Base-by-base conservation (phyloP, 371 early-diverging fungal species). In the Basidiobolus meristosporus region DNA sequence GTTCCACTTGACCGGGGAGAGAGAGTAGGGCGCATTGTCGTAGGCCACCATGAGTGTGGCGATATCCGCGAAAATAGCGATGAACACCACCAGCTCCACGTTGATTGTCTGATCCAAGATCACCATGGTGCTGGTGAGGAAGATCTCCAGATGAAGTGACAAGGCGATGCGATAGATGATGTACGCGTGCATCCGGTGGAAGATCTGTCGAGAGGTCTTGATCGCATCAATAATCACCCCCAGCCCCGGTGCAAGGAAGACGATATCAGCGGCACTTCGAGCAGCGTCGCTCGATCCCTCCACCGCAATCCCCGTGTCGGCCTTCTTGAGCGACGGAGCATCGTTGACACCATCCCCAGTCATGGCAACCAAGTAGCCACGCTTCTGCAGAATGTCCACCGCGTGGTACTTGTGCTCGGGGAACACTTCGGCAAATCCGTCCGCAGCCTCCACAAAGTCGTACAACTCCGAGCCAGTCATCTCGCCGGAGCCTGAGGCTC, bases 291-390 rank as follows among this genome's bases (percentile, higher is more conserved):
- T 68, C 31, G 73, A 71, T 47, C 71, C 77, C 36, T 68, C 82
- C 54, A 91, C 84, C 39, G 81, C 81, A 44, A 80, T 70, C 60
- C 81, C 81, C 39, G 77, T 75, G 48, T 80, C 74, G 44, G 81
- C 81, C 65, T 76, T 75, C 51, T 72, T 70, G 47, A 96, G 78
- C 36, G 95, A 91, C 15, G 87, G 90, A 9, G 90, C 85, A 60
- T 92, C 97, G 60, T 91, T 92, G 41, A 89, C 88, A 63, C 92
- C 91, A 58, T 92, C 91, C 47, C 97, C 96, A 23, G 43, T 43
- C 86, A 89, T 88, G 39, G 77, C 81, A 36, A 81, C 84, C 59
- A 79, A 67, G 48, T 79, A 70, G 9, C 76, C 77, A 47, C 68
- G 61, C 40, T 68, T 65, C 59, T 91, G 87, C 43, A 93, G 67